Evolutionary conservation across 768 basidiomycete genomes (phyloP).

Genomic region (Macrolepiota albuminosa): DNA sequence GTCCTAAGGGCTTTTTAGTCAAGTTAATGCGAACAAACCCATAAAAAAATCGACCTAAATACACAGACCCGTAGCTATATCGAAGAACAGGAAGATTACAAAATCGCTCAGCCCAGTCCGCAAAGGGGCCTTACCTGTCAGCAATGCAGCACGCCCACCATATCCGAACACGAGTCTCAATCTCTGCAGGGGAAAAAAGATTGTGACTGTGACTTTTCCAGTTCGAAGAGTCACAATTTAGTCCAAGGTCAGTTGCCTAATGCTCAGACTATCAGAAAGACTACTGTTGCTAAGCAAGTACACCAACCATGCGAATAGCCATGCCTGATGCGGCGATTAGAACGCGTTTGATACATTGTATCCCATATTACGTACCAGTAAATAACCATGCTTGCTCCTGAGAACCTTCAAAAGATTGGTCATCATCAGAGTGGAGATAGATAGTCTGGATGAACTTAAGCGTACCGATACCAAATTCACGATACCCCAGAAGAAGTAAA

Average conservation of each 20-base stretch:
- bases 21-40: constrained; percentile 7
- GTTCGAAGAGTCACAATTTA: constrained; percentile 72
- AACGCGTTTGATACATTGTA: not conserved
- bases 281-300: not conserved
- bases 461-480: constrained; percentile 77
- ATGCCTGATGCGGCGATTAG: constrained; percentile 37
- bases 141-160: constrained; percentile 76
- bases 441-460: not conserved
- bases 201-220: constrained; percentile 64
- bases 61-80: constrained; percentile 62
- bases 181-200: constrained; percentile 62
- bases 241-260: constrained; percentile 70
- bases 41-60: constrained; percentile 49
- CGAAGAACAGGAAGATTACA: not conserved
- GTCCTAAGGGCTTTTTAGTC: constrained; percentile 34
- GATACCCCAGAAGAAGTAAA: constrained; percentile 70
- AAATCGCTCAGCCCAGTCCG: not conserved
- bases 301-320: constrained; percentile 68
- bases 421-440: not conserved
- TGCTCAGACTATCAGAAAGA: constrained; percentile 3
- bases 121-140: constrained; percentile 49
- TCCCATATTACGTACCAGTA: constrained; percentile 46
- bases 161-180: constrained; percentile 67
- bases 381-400: constrained; percentile 89
- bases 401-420: constrained; percentile 30